Conservation (phyloP, 2,329 filamentous ascomycete species). For the Karstenula rhodostoma region DNA sequence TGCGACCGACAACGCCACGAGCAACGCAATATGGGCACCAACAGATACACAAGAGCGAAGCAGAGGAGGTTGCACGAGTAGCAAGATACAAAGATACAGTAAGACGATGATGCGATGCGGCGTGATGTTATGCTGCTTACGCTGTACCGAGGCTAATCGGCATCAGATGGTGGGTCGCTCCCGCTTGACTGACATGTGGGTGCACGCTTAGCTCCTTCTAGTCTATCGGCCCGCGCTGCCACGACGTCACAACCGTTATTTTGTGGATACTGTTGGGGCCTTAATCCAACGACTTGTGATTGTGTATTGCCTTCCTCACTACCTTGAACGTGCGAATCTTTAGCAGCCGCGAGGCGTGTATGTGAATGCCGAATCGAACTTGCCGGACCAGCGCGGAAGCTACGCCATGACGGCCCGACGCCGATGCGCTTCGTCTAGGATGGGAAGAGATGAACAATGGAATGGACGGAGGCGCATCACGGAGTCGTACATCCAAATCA, state of each 20-base stretch:
- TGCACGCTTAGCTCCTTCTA: conserved; percentile 9
- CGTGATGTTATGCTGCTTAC: conserved; percentile 1
- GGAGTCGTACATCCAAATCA: no score
- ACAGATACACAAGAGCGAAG: not conserved
- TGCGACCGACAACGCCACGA: not conserved
- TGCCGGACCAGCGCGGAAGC: not conserved
- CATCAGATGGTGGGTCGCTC: conserved; percentile 1
- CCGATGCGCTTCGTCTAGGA: not conserved
- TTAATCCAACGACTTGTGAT: conserved; percentile 7
- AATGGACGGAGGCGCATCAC: not conserved
- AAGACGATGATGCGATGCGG: conserved; percentile 6
- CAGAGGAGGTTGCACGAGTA: not conserved
- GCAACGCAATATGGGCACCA: not conserved
- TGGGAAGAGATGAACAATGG: not conserved
- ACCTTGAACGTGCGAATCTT: not conserved
- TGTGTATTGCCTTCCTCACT: not conserved
- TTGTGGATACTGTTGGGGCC: conserved; percentile 8
- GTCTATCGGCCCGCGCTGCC: not conserved
- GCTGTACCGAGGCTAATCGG: conserved; percentile 9
- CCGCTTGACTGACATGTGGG: conserved; percentile 13
- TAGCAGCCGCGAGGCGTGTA: not conserved
- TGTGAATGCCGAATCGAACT: not conserved
- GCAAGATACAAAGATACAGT: not conserved
- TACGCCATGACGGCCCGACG: not conserved
- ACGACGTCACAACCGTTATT: conserved; percentile 7